A percentile compares a stretch with the other conserved stretches of the same genome.
Evolutionary conservation across 768 basidiomycete species (phyloP).

Genomic region (Macrolepiota albuminosa): DNA sequence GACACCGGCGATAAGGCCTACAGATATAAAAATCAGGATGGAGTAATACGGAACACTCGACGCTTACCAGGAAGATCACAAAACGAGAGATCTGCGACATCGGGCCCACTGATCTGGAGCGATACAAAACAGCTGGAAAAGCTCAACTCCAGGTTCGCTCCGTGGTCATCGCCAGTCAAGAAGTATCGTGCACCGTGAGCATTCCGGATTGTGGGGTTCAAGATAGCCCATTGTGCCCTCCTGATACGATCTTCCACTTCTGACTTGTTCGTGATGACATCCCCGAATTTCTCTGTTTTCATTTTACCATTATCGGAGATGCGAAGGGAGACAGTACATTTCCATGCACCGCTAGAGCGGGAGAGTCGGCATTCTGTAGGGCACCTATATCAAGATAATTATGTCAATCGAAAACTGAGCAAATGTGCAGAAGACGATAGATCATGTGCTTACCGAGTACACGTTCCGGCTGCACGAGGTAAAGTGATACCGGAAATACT

Average conservation of each 20-base stretch:
- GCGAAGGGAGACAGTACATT: conserved; percentile 45
- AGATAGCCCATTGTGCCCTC: conserved; percentile 59
- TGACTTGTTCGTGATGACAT: conserved; percentile 41
- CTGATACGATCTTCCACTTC: conserved; percentile 64
- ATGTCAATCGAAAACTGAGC: neutral
- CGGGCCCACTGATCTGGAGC: conserved; percentile 52
- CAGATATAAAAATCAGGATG: neutral
- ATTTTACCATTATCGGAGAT: conserved; percentile 36
- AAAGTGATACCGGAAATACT: conserved; percentile 70
- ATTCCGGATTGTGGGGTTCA: conserved; percentile 43
- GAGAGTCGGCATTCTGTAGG: conserved; percentile 55
- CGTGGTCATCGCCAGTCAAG: conserved; percentile 31
- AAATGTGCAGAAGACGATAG: neutral
- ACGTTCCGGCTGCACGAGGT: conserved; percentile 69
- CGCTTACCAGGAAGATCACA: conserved; percentile 54
- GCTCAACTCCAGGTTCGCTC: conserved; percentile 19
- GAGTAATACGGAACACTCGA: neutral
- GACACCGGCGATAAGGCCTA: conserved; percentile 58
- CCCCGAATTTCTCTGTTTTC: conserved; percentile 39
- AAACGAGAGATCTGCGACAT: conserved; percentile 61
- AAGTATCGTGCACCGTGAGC: conserved; percentile 22
- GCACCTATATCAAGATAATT: conserved; percentile 30
- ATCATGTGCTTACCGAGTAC: conserved; percentile 49
- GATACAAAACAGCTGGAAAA: conserved; percentile 59
- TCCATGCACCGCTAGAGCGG: conserved; percentile 36